Conservation (phyloP, 2,329 filamentous ascomycete species). For the Ceratocystis harringtonii region DNA sequence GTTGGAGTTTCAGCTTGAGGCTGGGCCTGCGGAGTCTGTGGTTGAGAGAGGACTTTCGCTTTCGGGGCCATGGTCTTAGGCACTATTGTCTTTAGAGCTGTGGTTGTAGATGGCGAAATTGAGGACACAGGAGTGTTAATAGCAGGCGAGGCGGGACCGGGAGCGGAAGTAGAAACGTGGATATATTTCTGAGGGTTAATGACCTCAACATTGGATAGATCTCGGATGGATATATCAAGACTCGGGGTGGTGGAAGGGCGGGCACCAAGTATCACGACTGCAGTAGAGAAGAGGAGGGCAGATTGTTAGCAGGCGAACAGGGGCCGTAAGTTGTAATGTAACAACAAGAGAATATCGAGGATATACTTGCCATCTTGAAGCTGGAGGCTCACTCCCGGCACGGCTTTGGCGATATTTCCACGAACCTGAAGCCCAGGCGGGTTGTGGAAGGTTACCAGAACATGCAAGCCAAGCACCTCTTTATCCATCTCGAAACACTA, state of each 20-base stretch:
- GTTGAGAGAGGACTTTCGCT: background rate
- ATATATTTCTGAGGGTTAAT: slow-evolving; percentile 23
- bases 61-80: background rate
- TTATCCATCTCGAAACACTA: slow-evolving; percentile 20
- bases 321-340: too few relatives aligned
- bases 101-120: slow-evolving; percentile 23
- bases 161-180: slow-evolving; percentile 19
- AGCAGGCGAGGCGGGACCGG: slow-evolving; percentile 17
- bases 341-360: background rate
- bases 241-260: slow-evolving; percentile 18
- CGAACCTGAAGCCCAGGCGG: slow-evolving; percentile 50
- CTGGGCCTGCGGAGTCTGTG: background rate
- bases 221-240: slow-evolving; percentile 26
- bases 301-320: too few relatives aligned
- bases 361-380: slow-evolving; percentile 51
- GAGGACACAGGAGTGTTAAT: slow-evolving; percentile 20
- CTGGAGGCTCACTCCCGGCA: slow-evolving; percentile 50
- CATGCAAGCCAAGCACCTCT: slow-evolving; percentile 61
- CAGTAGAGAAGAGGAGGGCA: background rate
- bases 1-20: background rate
- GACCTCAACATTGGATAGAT: slow-evolving; percentile 29
- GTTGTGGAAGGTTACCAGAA: slow-evolving; percentile 55
- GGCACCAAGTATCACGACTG: slow-evolving; percentile 7
- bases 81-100: background rate
- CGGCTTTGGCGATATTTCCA: slow-evolving; percentile 56